Evolutionary conservation across 352 stramenopile species (phyloP).

Genomic region (Phytophthora syringae): DNA sequence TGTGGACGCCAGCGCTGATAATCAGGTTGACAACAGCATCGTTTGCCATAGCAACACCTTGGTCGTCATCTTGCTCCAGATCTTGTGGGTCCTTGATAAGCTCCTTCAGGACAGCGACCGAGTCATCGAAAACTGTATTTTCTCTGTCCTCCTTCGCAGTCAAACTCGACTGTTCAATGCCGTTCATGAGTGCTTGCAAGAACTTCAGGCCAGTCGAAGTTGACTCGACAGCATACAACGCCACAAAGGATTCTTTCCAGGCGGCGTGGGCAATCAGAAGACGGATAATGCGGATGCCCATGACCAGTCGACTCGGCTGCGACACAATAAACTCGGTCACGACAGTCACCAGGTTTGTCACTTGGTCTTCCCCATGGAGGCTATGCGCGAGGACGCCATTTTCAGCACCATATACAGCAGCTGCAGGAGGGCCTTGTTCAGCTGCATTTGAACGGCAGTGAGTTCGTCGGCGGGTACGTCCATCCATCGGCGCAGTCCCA

Average conservation of each 20-base stretch:
- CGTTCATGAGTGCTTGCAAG: conserved; percentile 64
- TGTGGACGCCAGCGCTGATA: conserved; percentile 73
- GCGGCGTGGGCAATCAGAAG: conserved; percentile 65
- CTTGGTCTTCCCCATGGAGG: conserved; percentile 62
- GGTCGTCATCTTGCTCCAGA: conserved; percentile 33
- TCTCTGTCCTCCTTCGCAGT: conserved; percentile 28
- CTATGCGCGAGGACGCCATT: conserved; percentile 58
- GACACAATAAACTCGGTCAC: conserved; percentile 78
- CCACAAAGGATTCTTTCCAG: conserved; percentile 82
- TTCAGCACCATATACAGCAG: conserved; percentile 76
- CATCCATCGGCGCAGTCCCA: conserved; percentile 70
- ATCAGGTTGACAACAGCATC: conserved; percentile 68
- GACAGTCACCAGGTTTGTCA: conserved; percentile 67
- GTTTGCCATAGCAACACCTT: conserved; percentile 55
- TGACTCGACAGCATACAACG: conserved; percentile 70
- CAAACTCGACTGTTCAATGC: conserved; percentile 53
- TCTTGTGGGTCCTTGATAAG: conserved; percentile 48
- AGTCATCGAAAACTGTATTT: conserved; percentile 66
- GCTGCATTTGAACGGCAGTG: conserved; percentile 34
- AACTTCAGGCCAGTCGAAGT: conserved; percentile 68
- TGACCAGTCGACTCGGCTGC: conserved; percentile 52
- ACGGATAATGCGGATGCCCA: conserved; percentile 76
- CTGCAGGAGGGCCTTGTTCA: conserved; percentile 63
- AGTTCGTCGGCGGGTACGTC: conserved; percentile 44
- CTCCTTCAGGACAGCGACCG: conserved; percentile 64